A percentile compares a stretch with the other conserved stretches of the same genome.
These are phyloP conservation scores for Russula foetens DNA, from an alignment of 768 basidiomycete species.

Conservation along the genomic window DNA sequence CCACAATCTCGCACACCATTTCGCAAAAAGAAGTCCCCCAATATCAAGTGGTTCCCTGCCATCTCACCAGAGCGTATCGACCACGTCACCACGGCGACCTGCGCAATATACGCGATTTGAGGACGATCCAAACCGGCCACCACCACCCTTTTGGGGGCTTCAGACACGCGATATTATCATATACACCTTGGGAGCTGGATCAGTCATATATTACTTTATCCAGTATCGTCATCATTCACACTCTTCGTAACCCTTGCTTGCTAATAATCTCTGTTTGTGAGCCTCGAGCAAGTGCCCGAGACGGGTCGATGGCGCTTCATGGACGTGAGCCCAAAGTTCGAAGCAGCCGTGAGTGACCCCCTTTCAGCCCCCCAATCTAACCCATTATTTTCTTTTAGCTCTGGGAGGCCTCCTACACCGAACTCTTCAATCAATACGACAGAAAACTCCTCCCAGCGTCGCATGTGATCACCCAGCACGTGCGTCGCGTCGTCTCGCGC, in stretches of 20 bases:
- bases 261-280: slow-evolving; percentile 24
- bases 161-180: slow-evolving; percentile 17
- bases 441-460: slow-evolving; percentile 51
- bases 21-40: neutral
- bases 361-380: neutral
- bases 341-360: slow-evolving; percentile 40
- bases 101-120: slow-evolving; percentile 16
- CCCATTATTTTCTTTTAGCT: slow-evolving; percentile 29
- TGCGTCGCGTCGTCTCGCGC: slow-evolving; percentile 58
- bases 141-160: neutral
- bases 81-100: neutral
- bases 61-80: neutral
- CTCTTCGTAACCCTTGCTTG: neutral
- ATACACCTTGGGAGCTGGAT: slow-evolving; percentile 14
- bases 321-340: slow-evolving; percentile 52
- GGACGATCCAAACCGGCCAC: neutral
- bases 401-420: slow-evolving; percentile 32
- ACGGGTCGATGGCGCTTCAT: slow-evolving; percentile 89
- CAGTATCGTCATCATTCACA: slow-evolving; percentile 24
- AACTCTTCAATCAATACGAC: slow-evolving; percentile 45
- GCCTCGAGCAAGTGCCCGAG: slow-evolving; percentile 78
- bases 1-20: neutral
- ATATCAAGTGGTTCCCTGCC: neutral
- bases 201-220: slow-evolving; percentile 24
- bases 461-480: slow-evolving; percentile 58